Percentiles rank a stretch among this genome's conserved stretches.
These are phyloP conservation scores for Austroboletus niveus DNA, from an alignment of 1,284 basidiomycete genomes.

Conservation along the genomic window DNA sequence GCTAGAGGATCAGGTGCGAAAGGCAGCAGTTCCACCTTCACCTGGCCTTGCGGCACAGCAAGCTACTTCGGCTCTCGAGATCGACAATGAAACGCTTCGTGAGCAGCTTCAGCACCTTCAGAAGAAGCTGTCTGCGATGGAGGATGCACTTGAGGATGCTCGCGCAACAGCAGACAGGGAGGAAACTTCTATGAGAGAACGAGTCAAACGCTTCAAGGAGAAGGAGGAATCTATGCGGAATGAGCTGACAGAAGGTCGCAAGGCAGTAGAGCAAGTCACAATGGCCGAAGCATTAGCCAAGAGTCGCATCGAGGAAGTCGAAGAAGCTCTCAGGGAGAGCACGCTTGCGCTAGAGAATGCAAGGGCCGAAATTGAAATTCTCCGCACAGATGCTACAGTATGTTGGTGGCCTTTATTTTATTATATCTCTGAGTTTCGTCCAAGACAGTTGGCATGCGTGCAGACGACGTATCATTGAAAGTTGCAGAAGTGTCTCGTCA, in stretches of 20 bases:
- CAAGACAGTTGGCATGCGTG: slow-evolving; percentile 26
- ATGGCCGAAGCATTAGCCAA: slow-evolving; percentile 65
- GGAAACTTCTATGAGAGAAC: slow-evolving; percentile 61
- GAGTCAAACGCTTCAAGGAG: slow-evolving; percentile 72
- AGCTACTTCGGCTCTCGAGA: slow-evolving; percentile 68
- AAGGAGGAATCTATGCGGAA: slow-evolving; percentile 71
- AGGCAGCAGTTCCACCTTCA: slow-evolving; percentile 36
- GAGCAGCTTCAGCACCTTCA: slow-evolving; percentile 88
- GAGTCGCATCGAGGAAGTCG: slow-evolving; percentile 74
- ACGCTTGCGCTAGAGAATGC: slow-evolving; percentile 88
- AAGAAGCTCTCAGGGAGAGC: slow-evolving; percentile 86
- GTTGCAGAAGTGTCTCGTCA: slow-evolving; percentile 39
- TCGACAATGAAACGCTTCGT: slow-evolving; percentile 89
- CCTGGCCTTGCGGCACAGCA: slow-evolving; percentile 40
- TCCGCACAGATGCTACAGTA: slow-evolving; percentile 77
- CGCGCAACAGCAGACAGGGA: slow-evolving; percentile 73
- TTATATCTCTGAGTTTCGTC: slow-evolving; percentile 6
- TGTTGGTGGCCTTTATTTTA: slow-evolving; percentile 30
- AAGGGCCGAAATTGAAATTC: slow-evolving; percentile 85
- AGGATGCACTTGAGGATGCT: slow-evolving; percentile 85
- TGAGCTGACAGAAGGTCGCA: slow-evolving; percentile 62
- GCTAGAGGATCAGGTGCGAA: slow-evolving; percentile 57
- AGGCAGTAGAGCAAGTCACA: slow-evolving; percentile 61
- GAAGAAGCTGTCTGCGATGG: slow-evolving; percentile 70
- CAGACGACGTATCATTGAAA: slow-evolving; percentile 35